phyloP scores from a whole-genome alignment of 2,329 filamentous ascomycete species.

The Trichoderma sp. region DNA sequence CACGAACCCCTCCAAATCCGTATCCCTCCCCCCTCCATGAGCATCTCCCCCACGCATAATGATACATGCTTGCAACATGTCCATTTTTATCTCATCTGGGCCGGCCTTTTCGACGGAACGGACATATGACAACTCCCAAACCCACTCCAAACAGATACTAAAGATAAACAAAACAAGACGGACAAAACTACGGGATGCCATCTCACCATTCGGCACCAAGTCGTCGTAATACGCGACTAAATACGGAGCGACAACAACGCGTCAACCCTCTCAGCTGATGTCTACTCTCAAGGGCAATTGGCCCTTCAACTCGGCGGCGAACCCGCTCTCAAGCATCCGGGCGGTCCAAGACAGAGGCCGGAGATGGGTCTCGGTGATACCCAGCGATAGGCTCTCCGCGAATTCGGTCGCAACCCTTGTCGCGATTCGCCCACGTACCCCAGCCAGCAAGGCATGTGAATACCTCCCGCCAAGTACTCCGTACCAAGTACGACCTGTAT shows the following conservation, averaged over 20 bases:
- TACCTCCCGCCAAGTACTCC: not conserved
- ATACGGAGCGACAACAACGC: slow-evolving; percentile 4
- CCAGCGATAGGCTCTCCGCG: slow-evolving; percentile 13
- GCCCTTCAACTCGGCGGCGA: not conserved
- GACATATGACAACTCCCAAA: not conserved
- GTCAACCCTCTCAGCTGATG: slow-evolving; percentile 15
- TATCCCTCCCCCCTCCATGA: not conserved
- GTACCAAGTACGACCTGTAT: not conserved
- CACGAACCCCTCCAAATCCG: not conserved
- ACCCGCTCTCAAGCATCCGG: slow-evolving; percentile 4
- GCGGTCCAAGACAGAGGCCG: not conserved
- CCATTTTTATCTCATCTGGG: not conserved
- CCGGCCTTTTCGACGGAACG: too few relatives aligned
- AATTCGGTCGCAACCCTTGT: slow-evolving; percentile 9
- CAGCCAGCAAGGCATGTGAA: slow-evolving; percentile 13
- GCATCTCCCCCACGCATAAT: slow-evolving; percentile 1
- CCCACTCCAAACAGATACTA: not conserved
- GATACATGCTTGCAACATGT: not conserved
- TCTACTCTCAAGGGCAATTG: slow-evolving; percentile 7
- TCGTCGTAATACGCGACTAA: slow-evolving; percentile 1
- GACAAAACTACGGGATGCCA: not conserved
- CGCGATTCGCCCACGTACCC: slow-evolving; percentile 14
- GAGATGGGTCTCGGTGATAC: slow-evolving; percentile 17
- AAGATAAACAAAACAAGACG: not conserved
- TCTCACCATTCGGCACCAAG: not conserved